Conservation (phyloP, 2,329 filamentous ascomycete genomes). For the Drechslerella dactyloides region DNA sequence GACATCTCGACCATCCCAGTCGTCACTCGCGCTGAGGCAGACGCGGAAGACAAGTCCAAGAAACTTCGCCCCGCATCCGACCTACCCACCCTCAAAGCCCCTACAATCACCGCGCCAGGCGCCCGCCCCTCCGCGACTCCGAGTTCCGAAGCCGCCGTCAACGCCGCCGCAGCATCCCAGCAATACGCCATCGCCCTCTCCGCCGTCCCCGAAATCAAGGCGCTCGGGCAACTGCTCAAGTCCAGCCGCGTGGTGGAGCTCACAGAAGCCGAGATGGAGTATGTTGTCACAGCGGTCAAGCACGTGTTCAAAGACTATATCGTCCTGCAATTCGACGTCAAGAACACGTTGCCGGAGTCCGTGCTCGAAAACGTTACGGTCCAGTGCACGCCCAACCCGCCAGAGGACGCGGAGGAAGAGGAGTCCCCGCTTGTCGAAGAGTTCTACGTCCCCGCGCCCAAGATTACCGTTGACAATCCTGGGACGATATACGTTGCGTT, state of each 20-base stretch:
- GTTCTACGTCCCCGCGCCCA: slow-evolving; percentile 88
- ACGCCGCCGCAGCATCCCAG: slow-evolving; percentile 79
- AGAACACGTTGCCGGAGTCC: slow-evolving; percentile 92
- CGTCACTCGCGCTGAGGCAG: slow-evolving; percentile 92
- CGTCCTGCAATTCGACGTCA: slow-evolving; percentile 94
- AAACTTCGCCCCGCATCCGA: slow-evolving; percentile 80
- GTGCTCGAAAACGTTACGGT: slow-evolving; percentile 89
- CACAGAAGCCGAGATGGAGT: slow-evolving; percentile 96
- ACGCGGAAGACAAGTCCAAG: slow-evolving; percentile 94
- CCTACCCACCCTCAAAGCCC: slow-evolving; percentile 90
- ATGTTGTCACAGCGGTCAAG: slow-evolving; percentile 91
- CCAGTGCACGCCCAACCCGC: slow-evolving; percentile 77
- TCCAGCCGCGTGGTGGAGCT: slow-evolving; percentile 85
- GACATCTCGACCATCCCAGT: slow-evolving; percentile 89
- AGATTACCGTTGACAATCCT: slow-evolving; percentile 80
- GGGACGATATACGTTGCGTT: slow-evolving; percentile 96
- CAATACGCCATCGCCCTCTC: slow-evolving; percentile 69
- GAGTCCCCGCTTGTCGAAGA: slow-evolving; percentile 69
- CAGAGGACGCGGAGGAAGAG: slow-evolving; percentile 72
- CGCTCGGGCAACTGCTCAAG: slow-evolving; percentile 89
- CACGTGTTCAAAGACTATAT: slow-evolving; percentile 98
- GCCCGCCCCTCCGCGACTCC: slow-evolving; percentile 61
- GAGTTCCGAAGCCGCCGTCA: slow-evolving; percentile 75
- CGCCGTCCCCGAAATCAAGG: slow-evolving; percentile 82
- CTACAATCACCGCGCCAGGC: slow-evolving; percentile 79